Base-by-base conservation (phyloP, 1,284 basidiomycete species). In the Ustilago trichophora region DNA sequence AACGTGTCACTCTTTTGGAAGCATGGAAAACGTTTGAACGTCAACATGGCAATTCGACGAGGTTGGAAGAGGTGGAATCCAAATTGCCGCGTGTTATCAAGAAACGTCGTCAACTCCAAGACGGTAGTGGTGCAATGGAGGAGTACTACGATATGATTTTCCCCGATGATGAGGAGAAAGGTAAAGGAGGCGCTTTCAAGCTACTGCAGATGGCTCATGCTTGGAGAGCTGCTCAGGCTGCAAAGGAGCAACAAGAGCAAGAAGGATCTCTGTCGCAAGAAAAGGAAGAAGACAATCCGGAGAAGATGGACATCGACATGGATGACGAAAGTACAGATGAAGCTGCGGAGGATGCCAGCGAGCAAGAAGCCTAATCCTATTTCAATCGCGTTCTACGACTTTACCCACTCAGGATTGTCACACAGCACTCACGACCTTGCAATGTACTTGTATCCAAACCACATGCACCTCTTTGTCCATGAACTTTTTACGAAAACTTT, bases 1-100 rank as follows among this genome's bases (percentile, higher is more conserved):
- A 97, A 90, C 91, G 93, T 50, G 91, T 93, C 35, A 88, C 91
- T 6, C 84, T 98, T 10, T 86, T 97, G 18, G 91, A 94, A 80
- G 89, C 91, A 1, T 98, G 94, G 94, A 95, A 94, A 83, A 85
- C 87, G 4, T 94, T 94, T 77, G 94, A 98, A 83, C 85, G 88
- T 68, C 85, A 87, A 40, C 85, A 92, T 70, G 93, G 93, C 16
- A 85, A 58, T 7, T 16, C 50, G 4, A 32, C 43, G 3, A 69
- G 69, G n/a, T 85, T 90, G 25, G 85, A 86, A 22, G 90, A 89
- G 83, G 92, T 98, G 13, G 87, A 93, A 75, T 87, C 85, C 46
- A 91, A 92, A 88, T 90, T 93, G 88, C 94, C 94, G 3, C 89
- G 92, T 47, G 90, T 92, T 36, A 89, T 89, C 82, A 92, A 92